Percentiles rank a stretch among this genome's conserved stretches.
Evolutionary conservation across 2,329 filamentous ascomycete genomes (phyloP).

Genomic region (Apiospora pterosperma): DNA sequence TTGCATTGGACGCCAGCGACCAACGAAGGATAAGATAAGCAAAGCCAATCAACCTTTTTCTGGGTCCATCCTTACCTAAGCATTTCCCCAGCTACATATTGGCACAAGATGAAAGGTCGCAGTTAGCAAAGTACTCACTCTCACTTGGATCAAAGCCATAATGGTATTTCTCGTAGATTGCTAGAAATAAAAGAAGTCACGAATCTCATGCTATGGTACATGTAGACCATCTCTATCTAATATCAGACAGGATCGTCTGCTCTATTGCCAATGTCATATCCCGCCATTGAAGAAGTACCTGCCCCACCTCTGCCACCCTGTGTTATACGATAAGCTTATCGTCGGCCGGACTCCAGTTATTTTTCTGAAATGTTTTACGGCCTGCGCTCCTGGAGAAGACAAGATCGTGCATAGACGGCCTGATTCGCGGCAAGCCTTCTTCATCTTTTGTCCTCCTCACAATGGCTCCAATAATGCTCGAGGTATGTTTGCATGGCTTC

Average conservation of each 20-base stretch:
- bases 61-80: background rate
- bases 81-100: background rate
- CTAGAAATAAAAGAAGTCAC: no score
- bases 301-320: background rate
- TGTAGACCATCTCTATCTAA: background rate
- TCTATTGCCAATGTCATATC: background rate
- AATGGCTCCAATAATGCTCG: conserved; percentile 21
- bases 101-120: background rate
- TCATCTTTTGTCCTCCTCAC: conserved; percentile 6
- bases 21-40: background rate
- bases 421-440: background rate
- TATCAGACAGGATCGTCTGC: background rate
- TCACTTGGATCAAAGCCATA: no score
- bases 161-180: no score
- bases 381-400: background rate
- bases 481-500: background rate
- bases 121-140: background rate
- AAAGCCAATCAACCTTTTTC: background rate
- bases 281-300: background rate
- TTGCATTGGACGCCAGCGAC: background rate
- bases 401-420: background rate
- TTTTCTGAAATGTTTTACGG: conserved; percentile 6
- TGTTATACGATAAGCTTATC: background rate
- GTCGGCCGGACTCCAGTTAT: background rate
- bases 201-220: no score